Base-by-base conservation (phyloP, 192 early-diverging fungal genomes). In the Coemansia sp. region DNA sequence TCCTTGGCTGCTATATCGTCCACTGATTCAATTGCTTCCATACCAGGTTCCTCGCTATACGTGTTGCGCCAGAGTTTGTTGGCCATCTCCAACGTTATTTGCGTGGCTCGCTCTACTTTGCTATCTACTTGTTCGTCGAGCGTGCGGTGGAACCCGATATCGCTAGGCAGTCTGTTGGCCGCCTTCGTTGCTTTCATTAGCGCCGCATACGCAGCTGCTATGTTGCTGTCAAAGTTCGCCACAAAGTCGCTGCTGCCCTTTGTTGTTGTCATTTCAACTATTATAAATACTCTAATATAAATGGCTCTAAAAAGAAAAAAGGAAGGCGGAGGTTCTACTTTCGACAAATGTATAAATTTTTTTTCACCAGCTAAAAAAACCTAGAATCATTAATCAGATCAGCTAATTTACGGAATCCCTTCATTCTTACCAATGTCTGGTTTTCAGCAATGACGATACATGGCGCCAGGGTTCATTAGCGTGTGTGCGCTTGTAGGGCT, bases 61-160 rank as follows among this genome's bases (percentile, higher is more conserved):
- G 27, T 50, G 38, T 64, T 59, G 54, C 37, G 59, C 69, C 68
- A 68, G 36, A 79, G 68, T 20, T 27, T 34, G 52, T 72, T 70
- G 61, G 57, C 61, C 72, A 71, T 37, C 29, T 40, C 23, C 41
- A 84, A 64, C 53, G 79, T 59, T 48, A 40, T 61, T 50, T 66
- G 38, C 1, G 68, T 55, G 1, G 69, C 62, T 3, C 57, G 40
- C 11, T 28, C 44, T 2, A 84, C n/a, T 48, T 75, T 19, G 47
- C 34, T 40, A 45, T 84, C 86, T 34, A 88, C 72, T 11, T 65
- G 55, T n/a, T 79, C 81, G 77, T 90, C 86, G 10, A 90, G 74
- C 11, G 87, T 82, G 13, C 84, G 79, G 70, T 84, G 85, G 56
- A 86, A 90, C 10, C 71, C 75, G 28, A 90, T 64, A 57, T 90